These are phyloP conservation scores for Auricularia sp. DNA, from an alignment of 768 basidiomycete genomes.

Conservation along the genomic window DNA sequence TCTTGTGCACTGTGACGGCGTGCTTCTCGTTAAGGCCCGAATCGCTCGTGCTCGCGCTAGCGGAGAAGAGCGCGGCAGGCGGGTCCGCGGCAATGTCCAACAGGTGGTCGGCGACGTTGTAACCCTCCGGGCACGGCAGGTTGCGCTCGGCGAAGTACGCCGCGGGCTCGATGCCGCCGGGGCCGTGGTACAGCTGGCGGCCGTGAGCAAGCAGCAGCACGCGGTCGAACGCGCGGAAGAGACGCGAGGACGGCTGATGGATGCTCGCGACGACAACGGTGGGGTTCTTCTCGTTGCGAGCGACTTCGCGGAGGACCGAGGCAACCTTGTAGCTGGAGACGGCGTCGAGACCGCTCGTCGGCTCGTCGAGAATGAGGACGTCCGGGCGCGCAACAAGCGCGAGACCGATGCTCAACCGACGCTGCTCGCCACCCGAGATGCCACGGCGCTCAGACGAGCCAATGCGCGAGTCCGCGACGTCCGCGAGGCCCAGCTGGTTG, in stretches of 20 bases:
- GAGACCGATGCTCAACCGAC: constrained; percentile 81
- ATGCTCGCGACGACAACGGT: constrained; percentile 81
- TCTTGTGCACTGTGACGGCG: not conserved
- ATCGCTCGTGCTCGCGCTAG: not conserved
- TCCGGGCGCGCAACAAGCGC: constrained; percentile 82
- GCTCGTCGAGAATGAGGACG: constrained; percentile 80
- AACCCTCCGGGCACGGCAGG: constrained; percentile 57
- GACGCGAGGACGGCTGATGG: constrained; percentile 79
- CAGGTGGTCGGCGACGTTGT: constrained; percentile 89
- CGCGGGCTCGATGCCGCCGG: constrained; percentile 59
- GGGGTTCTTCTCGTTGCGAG: constrained; percentile 53
- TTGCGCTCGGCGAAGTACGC: constrained; percentile 49
- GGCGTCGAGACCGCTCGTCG: constrained; percentile 74
- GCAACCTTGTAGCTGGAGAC: constrained; percentile 77
- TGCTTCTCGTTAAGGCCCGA: not conserved
- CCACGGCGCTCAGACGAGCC: constrained; percentile 66
- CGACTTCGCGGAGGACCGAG: constrained; percentile 65
- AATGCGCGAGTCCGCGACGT: constrained; percentile 62
- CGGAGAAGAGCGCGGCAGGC: constrained; percentile 37
- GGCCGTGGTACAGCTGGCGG: constrained; percentile 66
- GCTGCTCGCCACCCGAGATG: constrained; percentile 86
- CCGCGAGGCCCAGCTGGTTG: constrained; percentile 64
- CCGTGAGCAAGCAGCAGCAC: constrained; percentile 73
- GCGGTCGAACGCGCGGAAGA: constrained; percentile 78
- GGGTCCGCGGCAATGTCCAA: constrained; percentile 76